Percentiles rank a stretch among this genome's conserved stretches.
Evolutionary conservation across 495 filamentous ascomycete species (phyloP).

Genomic region (Recurvomyces mirabilis): DNA sequence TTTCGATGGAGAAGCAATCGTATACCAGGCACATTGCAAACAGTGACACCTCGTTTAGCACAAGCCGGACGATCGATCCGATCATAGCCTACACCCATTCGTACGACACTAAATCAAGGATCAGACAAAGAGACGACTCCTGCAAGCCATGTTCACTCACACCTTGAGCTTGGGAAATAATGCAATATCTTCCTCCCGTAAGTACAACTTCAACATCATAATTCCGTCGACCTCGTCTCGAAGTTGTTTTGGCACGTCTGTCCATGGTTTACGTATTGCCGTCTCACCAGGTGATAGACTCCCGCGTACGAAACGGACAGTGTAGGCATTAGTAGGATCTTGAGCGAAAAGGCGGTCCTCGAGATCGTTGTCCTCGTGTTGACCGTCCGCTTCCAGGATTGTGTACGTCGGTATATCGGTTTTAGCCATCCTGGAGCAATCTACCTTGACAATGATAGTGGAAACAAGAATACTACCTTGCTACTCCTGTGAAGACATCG

Average conservation of each 20-base stretch:
- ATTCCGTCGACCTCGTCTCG: conserved; percentile 18
- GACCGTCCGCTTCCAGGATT: conserved; percentile 19
- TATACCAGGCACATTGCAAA: conserved; percentile 14
- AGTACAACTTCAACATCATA: conserved; percentile 12
- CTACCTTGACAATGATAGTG: too few relatives aligned
- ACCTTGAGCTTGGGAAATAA: conserved; percentile 20
- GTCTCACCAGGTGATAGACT: conserved; percentile 4
- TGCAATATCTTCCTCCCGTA: conserved; percentile 9
- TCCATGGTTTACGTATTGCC: conserved; percentile 6
- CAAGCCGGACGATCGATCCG: conserved; percentile 14
- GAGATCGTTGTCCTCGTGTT: conserved; percentile 9
- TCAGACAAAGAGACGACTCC: background rate
- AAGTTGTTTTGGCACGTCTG: conserved; percentile 11
- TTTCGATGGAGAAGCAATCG: too few relatives aligned
- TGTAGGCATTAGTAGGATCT: conserved; percentile 12
- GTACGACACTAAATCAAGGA: conserved; percentile 7
- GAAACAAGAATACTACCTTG: too few relatives aligned
- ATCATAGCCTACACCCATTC: conserved; percentile 22
- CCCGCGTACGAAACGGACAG: conserved; percentile 11
- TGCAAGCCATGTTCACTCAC: conserved; percentile 1
- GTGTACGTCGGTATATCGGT: conserved; percentile 13
- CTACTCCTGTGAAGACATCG: too few relatives aligned
- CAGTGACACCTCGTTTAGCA: conserved; percentile 9
- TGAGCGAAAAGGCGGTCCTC: conserved; percentile 13
- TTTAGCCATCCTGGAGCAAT: conserved; percentile 7